Evolutionary conservation across 1,139 yeast species (phyloP), one percentile per base, ranked within the genome.

Genomic region (Candida gigantensis): DNA sequence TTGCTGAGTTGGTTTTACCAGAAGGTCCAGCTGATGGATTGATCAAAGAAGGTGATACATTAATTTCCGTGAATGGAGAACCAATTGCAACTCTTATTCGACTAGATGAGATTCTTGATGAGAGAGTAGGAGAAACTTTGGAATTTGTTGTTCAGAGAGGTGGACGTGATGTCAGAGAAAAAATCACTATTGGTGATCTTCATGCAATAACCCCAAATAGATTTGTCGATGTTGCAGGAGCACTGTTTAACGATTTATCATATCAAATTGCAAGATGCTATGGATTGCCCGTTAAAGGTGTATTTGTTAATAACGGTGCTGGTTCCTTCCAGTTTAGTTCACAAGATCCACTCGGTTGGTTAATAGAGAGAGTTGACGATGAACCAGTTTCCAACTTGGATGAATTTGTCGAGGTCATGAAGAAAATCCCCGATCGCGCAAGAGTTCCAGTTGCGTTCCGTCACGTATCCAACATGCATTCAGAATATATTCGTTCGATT

Each of bases 211-310:
- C 97, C 0, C 97, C 97, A 26, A 77, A 77, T 50, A 71, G 87
- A 46, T 88, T 78, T 55, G 83, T 89, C 3, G 86, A 83, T 43
- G 92, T 84, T 6, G 84, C 86, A 32, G 97, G 97, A 36, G 96
- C 94, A 1, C 74, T 86, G 1, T 87, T 89, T 62, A 89, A 89
- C 55, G 81, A 85, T 37, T 64, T 89, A 46, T 84, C 95, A 31
- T 90, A 89, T 57, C 97, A 89, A 59, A 72, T 88, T 61, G 97
- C 97, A 2, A 75, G 96, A 53, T 74, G 82, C 37, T 87, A 80
- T 55, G 87, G 94, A 33, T 74, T 88, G 28, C 94, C 96, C 0
- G 90, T 85, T 4, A 74, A 68, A 46, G 97, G 97, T 25, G 95
- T 89, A 0, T 88, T 78, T 53, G 73, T 87, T 31, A 82, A 85